Evolutionary conservation across 2,329 filamentous ascomycete species (phyloP), one percentile per base, ranked within the genome.

Genomic region (Pseudogymnoascus sp.): DNA sequence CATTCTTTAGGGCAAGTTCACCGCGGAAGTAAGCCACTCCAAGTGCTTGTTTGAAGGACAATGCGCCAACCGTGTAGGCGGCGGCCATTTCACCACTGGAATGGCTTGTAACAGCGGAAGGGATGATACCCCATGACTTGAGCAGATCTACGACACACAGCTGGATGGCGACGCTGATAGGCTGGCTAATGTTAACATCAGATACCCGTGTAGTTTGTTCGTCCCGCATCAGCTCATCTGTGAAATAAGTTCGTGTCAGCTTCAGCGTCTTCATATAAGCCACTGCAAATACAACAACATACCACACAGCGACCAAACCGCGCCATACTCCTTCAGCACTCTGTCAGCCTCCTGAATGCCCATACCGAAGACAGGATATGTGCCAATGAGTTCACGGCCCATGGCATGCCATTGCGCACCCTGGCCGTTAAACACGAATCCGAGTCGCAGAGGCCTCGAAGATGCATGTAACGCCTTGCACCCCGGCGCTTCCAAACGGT

Each of bases 331-430:
- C 9, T 64, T 65, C 13, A 78, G 65, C 33, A 70, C 71, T 21
- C 70, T 70, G 0, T 71, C 72, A 1, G 71, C 71, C 35, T 62
- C 56, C 10, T 17, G 7, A 15, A 60, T 9, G 9, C 23, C 6
- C 7, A 4, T 15, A 9, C 42, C 46, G 50, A 65, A 64, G 9
- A 46, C 42, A n/a, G 59, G 63, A 26, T 50, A 65, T 15, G 50
- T 33, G 1, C 61, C 64, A 17, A 76, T 68, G 17, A 77, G 70
- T 64, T 77, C 74, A 0, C 70, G 68, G 0, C 74, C 76, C 76
- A 77, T 77, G 31, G 71, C 71, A 35, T 69, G 66, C 74, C 74
- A 76, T 61, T 76, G 75, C 0, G 73, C 71, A 3, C 75, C 75
- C 64, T 76, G 75, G 5, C 75, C 75, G 26, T 70, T 71, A 40